Evolutionary conservation across 2,329 filamentous ascomycete species (phyloP).

Genomic region (Fusarium secorum): DNA sequence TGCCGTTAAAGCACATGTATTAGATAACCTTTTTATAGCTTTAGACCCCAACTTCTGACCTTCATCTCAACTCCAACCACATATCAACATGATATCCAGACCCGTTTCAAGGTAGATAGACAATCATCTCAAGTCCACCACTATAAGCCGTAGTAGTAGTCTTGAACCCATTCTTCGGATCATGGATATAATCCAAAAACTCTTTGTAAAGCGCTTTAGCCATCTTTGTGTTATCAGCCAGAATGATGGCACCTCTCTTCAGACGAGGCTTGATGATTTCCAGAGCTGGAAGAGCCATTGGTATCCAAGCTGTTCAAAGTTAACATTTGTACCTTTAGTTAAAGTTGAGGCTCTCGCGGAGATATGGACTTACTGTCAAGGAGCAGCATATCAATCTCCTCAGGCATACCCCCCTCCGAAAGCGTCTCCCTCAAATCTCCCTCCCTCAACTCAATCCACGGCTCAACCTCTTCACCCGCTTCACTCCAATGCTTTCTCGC

Average conservation of each 20-base stretch:
- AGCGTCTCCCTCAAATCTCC: constrained; percentile 65
- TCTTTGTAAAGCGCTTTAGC: constrained; percentile 55
- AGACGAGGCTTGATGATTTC: constrained; percentile 57
- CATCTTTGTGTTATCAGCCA: constrained; percentile 58
- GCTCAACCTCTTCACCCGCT: constrained; percentile 58
- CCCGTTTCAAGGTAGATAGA: constrained; percentile 24
- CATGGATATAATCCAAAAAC: constrained; percentile 55
- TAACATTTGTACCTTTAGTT: not conserved
- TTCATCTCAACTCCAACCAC: constrained; percentile 27
- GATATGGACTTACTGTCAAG: constrained; percentile 63
- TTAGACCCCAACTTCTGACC: not conserved
- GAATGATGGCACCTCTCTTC: constrained; percentile 56
- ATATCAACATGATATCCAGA: not conserved
- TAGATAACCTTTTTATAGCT: not conserved
- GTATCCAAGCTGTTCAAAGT: constrained; percentile 59
- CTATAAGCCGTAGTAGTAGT: constrained; percentile 47
- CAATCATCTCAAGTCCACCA: constrained; percentile 44
- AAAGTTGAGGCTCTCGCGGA: accelerated
- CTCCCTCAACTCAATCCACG: constrained; percentile 63
- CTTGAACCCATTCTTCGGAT: constrained; percentile 58
- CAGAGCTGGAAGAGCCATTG: constrained; percentile 62
- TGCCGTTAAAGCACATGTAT: not conserved
- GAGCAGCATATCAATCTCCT: constrained; percentile 63
- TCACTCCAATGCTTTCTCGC: constrained; percentile 64
- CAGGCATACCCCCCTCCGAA: constrained; percentile 51